A percentile compares a stretch with the other conserved stretches of the same genome.
phyloP scores from a whole-genome alignment of 225 moss, liverwort and hornwort genomes.

The Sphagnum tenellum region DNA sequence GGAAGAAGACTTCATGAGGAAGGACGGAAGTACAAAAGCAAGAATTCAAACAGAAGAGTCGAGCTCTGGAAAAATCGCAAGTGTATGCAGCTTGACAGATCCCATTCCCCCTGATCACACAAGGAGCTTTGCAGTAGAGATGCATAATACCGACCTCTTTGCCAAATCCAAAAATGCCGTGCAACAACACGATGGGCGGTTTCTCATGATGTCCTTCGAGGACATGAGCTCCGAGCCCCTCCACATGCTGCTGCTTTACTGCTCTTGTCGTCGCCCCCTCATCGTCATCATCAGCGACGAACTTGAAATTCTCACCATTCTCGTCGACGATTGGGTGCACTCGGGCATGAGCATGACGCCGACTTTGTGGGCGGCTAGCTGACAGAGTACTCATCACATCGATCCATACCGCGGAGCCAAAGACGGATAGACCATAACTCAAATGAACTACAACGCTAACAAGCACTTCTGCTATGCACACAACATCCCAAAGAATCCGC shows the following conservation, averaged over 20 bases:
- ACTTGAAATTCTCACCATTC: too few species aligned
- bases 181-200: constrained; percentile 82
- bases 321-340: constrained; percentile 32
- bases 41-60: too few species aligned
- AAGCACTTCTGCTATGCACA: constrained; percentile 35
- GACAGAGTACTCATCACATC: constrained; percentile 20
- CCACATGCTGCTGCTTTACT: too few species aligned
- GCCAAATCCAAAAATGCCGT: constrained; percentile 88
- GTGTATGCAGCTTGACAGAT: too few species aligned
- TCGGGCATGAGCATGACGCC: constrained; percentile 5
- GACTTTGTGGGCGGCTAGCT: constrained; percentile 16
- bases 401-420: constrained; percentile 26
- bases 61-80: too few species aligned
- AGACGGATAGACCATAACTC: constrained; percentile 13
- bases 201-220: constrained; percentile 36
- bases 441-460: constrained; percentile 39
- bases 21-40: too few species aligned
- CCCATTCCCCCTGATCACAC: too few species aligned
- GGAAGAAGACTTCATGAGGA: too few species aligned
- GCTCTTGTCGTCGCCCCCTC: too few species aligned
- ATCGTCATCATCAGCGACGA: too few species aligned
- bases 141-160: constrained; percentile 30
- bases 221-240: too few species aligned
- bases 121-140: too few species aligned
- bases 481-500: constrained; percentile 9